phyloP scores from a whole-genome alignment of 2,329 filamentous ascomycete species.

The Ophiosphaerella herpotricha region DNA sequence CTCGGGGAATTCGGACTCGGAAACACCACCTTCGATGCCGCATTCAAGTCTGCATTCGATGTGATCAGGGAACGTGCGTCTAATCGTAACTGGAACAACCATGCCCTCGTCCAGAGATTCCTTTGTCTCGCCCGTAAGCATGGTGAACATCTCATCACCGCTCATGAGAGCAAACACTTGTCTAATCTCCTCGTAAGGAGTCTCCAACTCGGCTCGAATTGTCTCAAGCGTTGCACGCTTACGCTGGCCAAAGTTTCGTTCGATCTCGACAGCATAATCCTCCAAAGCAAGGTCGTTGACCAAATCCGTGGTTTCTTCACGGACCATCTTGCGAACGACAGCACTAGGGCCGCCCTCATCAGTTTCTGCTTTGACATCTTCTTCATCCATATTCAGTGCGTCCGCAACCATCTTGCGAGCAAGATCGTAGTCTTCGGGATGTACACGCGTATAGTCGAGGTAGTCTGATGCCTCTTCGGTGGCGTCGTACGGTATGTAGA shows the following conservation, averaged over 20 bases:
- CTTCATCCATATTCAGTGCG: constrained; percentile 93
- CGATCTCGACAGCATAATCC: constrained; percentile 94
- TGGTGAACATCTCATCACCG: constrained; percentile 86
- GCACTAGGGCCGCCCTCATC: constrained; percentile 88
- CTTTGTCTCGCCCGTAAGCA: constrained; percentile 91
- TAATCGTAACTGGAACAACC: constrained; percentile 88
- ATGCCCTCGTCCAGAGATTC: constrained; percentile 85
- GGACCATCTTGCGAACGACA: constrained; percentile 92
- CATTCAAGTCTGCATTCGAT: constrained; percentile 93
- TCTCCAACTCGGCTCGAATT: constrained; percentile 89
- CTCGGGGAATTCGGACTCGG: constrained; percentile 79
- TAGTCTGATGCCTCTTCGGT: constrained; percentile 84
- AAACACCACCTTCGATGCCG: constrained; percentile 87
- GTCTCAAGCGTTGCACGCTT: constrained; percentile 96
- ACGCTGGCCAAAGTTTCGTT: constrained; percentile 88
- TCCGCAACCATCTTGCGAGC: constrained; percentile 98
- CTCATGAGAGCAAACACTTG: constrained; percentile 73
- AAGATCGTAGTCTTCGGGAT: constrained; percentile 97
- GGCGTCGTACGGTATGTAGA: constrained; percentile 87
- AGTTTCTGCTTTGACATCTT: constrained; percentile 93
- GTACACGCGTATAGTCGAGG: constrained; percentile 93
- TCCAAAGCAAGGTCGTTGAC: constrained; percentile 96
- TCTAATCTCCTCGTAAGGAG: constrained; percentile 91
- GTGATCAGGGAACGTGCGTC: constrained; percentile 87
- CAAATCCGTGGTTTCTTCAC: constrained; percentile 89